Percentiles rank a stretch among this genome's conserved stretches.
Conservation (phyloP, 2,329 filamentous ascomycete genomes). For the Arthrobotrys musiformis region DNA sequence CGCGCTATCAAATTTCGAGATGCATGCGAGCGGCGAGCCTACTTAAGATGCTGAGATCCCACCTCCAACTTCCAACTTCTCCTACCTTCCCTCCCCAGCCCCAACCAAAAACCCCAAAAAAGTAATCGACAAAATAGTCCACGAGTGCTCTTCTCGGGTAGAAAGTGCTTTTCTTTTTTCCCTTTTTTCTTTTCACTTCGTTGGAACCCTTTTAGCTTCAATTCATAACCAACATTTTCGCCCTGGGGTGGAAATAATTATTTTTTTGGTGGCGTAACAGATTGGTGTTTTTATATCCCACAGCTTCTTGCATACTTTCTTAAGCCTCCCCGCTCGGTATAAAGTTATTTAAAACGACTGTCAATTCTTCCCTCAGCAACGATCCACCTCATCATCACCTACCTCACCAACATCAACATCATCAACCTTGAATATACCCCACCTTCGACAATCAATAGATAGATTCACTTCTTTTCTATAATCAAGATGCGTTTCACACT, state of each 20-base stretch:
- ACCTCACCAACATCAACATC: background rate
- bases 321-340: constrained; percentile 7
- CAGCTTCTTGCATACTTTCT: constrained; percentile 24
- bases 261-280: constrained; percentile 28
- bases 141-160: constrained; percentile 53
- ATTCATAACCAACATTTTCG: constrained; percentile 28
- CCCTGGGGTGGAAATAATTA: constrained; percentile 33
- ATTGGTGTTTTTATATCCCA: constrained; percentile 29
- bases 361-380: constrained; percentile 1
- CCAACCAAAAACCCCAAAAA: constrained; percentile 13
- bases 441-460: background rate
- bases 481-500: constrained; percentile 45
- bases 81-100: constrained; percentile 29
- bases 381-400: background rate
- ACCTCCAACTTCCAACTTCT: constrained; percentile 36
- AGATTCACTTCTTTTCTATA: constrained; percentile 12
- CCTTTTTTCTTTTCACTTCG: constrained; percentile 36
- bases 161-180: constrained; percentile 50
- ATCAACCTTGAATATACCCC: background rate
- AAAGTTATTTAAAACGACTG: constrained; percentile 13
- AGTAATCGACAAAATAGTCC: constrained; percentile 36
- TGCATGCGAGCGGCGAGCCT: constrained; percentile 45
- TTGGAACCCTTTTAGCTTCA: constrained; percentile 53
- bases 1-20: constrained; percentile 54
- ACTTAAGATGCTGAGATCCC: constrained; percentile 52